Conservation (phyloP, 352 stramenopile species). For the Phytophthora nicotianae region DNA sequence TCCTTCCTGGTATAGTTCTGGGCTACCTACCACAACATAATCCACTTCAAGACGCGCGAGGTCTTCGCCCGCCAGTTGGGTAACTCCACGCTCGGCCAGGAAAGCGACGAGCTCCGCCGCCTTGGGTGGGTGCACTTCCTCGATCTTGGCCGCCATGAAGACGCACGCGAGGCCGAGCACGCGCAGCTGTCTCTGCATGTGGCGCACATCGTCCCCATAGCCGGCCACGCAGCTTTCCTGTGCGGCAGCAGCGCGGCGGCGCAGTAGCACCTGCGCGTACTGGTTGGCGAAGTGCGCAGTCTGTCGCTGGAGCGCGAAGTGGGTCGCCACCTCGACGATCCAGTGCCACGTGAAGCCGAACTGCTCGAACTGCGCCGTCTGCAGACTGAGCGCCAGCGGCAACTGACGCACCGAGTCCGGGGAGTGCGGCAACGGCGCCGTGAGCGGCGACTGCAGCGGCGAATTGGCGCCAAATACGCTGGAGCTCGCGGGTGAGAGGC, state of each 20-base stretch:
- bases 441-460: slow-evolving; percentile 39
- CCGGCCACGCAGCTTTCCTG: slow-evolving; percentile 42
- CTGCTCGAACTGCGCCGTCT: slow-evolving; percentile 57
- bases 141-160: slow-evolving; percentile 88
- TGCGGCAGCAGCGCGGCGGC: slow-evolving; percentile 47
- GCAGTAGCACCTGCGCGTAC: slow-evolving; percentile 77
- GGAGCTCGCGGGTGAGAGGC: slow-evolving; percentile 19
- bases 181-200: slow-evolving; percentile 63
- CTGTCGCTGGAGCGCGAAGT: slow-evolving; percentile 82
- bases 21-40: slow-evolving; percentile 56
- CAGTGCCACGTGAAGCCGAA: slow-evolving; percentile 82
- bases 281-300: slow-evolving; percentile 78
- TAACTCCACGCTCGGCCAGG: slow-evolving; percentile 53
- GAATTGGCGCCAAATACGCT: slow-evolving; percentile 16
- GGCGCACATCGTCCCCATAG: slow-evolving; percentile 55
- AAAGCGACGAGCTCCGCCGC: slow-evolving; percentile 67
- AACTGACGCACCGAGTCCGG: slow-evolving; percentile 62
- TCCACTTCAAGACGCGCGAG: slow-evolving; percentile 65
- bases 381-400: slow-evolving; percentile 37
- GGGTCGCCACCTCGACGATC: slow-evolving; percentile 63
- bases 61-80: slow-evolving; percentile 53
- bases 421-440: slow-evolving; percentile 32
- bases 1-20: not conserved
- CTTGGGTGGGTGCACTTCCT: slow-evolving; percentile 82
- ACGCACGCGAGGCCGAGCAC: slow-evolving; percentile 67